Evolutionary conservation across 2,329 filamentous ascomycete species (phyloP), one percentile per base, ranked within the genome.

Genomic region (Niveomyces coronatus): DNA sequence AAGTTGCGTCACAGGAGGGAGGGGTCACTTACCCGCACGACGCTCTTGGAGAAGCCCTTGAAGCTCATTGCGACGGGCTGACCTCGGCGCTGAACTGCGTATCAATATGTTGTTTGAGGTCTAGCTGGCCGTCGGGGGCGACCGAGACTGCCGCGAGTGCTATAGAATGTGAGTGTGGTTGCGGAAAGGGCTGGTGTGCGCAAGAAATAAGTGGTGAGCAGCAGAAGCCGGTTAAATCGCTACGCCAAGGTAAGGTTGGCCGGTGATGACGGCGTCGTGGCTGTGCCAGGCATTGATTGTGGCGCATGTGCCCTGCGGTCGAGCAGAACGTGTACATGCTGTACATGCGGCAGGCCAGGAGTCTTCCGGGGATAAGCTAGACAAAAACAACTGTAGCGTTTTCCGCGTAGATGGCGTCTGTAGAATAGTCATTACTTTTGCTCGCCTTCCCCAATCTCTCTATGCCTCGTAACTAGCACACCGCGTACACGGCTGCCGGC

Each of bases 1-100:
- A 18, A 33, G 26, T 38, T 44, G 30, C 42, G 36, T 37, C 38
- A 44, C 45, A 44, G 39, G 35, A 45, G 44, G 45, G 48, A 38
- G 41, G 39, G 37, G 40, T 24, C 39, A 48, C 79, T 59, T 74
- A 89, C 89, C 65, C 91, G 78, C 46, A 77, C 76, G 57, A 94
- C 70, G 68, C 82, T 82, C 72, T 95, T 96, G 60, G 83, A 79
- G 55, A 98, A 85, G 54, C 91, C 91, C 65, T 91, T 93, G 73
- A 94, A 88, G 76, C 88, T 95, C 91, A 98, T 96, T 57, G 38
- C 55, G 55, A 36, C 39, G 43, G 35, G 31, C 17, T 28, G 32
- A n/a, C 16, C 18, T 14, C 3, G 5, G 19, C 22, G 18, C 14
- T 7, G 17, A 36, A 22, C 26, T 23, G 18, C 5, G n/a, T 28